phyloP scores from a whole-genome alignment of 1,284 basidiomycete species.

The Trichosporon ovoides region DNA sequence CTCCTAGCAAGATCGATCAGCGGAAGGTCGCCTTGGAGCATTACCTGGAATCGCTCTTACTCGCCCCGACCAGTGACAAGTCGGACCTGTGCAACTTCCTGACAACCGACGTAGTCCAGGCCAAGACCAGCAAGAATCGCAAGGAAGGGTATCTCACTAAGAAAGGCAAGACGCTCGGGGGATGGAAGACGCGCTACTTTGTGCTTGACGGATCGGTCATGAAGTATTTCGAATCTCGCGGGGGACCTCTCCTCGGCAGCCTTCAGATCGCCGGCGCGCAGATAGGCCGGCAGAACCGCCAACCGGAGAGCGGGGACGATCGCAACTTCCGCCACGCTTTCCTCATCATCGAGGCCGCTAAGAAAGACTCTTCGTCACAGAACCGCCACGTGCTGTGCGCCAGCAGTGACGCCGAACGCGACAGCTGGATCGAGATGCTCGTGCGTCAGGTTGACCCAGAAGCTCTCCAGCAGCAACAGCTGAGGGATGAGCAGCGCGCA shows the following conservation, averaged over 20 bases:
- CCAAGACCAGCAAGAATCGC: constrained; percentile 79
- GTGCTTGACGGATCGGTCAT: constrained; percentile 78
- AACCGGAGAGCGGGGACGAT: constrained; percentile 60
- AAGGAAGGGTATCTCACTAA: constrained; percentile 97
- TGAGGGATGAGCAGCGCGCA: neutral
- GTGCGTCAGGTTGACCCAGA: constrained; percentile 60
- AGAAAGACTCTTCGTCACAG: constrained; percentile 55
- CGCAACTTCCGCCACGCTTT: constrained; percentile 95
- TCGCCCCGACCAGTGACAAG: constrained; percentile 78
- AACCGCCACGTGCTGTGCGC: constrained; percentile 90
- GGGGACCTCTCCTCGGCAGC: constrained; percentile 81
- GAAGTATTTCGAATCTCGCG: constrained; percentile 93
- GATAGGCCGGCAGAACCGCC: constrained; percentile 66
- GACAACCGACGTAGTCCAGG: constrained; percentile 78
- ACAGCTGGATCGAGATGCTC: constrained; percentile 90
- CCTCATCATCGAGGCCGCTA: constrained; percentile 81
- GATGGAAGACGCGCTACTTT: constrained; percentile 92
- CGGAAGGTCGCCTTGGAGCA: constrained; percentile 80
- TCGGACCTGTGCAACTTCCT: constrained; percentile 88
- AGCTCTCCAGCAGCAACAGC: constrained; percentile 46
- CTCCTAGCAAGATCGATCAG: constrained; percentile 91
- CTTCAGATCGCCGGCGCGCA: constrained; percentile 82
- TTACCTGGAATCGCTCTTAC: constrained; percentile 80
- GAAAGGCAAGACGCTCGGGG: constrained; percentile 83
- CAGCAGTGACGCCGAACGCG: constrained; percentile 86